Conservation (phyloP, 208 protist genomes). For the Leishmania tropica region DNA sequence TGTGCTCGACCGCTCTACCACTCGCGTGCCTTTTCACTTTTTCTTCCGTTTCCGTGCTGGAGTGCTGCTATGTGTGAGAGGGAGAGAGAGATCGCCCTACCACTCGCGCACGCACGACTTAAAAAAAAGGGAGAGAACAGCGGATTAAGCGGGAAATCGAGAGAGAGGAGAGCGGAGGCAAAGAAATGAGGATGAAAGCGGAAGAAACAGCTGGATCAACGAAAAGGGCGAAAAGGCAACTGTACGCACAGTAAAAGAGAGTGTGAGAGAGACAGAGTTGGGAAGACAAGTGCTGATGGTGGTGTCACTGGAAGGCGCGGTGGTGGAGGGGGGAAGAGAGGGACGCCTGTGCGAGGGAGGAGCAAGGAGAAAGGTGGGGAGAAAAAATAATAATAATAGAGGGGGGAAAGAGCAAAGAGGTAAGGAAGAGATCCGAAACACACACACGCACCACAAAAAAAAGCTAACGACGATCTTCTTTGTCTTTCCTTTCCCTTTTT, state of each 20-base stretch:
- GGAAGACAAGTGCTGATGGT: background rate
- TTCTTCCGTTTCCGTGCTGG: background rate
- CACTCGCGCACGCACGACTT: background rate
- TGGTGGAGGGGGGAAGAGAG: background rate
- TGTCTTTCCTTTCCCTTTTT: background rate
- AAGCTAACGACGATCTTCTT: background rate
- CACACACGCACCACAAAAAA: background rate
- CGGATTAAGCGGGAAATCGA: background rate
- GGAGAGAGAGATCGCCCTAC: background rate
- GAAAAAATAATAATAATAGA: slow-evolving; percentile 11
- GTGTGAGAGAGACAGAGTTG: background rate
- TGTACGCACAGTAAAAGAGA: slow-evolving; percentile 1
- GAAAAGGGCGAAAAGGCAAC: slow-evolving; percentile 6
- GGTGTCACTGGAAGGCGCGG: background rate
- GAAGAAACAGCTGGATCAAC: background rate
- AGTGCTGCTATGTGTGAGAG: background rate
- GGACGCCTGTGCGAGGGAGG: background rate
- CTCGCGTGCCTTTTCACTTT: background rate
- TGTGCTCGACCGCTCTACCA: background rate
- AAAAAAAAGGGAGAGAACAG: slow-evolving; percentile 22
- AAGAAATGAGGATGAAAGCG: background rate
- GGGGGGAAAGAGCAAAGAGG: background rate
- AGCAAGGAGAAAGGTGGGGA: slow-evolving; percentile 5
- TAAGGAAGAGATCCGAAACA: background rate
- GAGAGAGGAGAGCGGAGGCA: background rate